A percentile compares a stretch with the other conserved stretches of the same genome.
Evolutionary conservation across 1,284 basidiomycete species (phyloP).

Genomic region (Crucibulum cyathiforme): DNA sequence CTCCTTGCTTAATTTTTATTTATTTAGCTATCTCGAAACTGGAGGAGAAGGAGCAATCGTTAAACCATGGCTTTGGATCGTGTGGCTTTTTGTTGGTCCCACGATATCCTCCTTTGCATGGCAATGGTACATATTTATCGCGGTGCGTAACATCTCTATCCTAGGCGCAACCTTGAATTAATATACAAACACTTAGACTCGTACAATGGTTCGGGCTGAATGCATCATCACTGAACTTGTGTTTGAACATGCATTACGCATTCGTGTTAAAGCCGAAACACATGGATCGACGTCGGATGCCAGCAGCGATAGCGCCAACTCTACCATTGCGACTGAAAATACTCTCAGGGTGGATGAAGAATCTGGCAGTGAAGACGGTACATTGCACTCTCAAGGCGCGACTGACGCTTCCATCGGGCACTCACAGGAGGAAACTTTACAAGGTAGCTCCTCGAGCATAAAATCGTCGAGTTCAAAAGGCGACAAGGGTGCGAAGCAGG

Average conservation of each 20-base stretch:
- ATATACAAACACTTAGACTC: slow-evolving; percentile 31
- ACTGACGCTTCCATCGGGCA: not conserved
- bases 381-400: not conserved
- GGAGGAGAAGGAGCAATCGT: slow-evolving; percentile 18
- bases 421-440: not conserved
- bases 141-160: slow-evolving; percentile 30
- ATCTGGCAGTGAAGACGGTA: slow-evolving; percentile 1
- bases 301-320: not conserved
- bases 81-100: slow-evolving; percentile 36
- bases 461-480: slow-evolving; percentile 11
- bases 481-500: slow-evolving; percentile 27
- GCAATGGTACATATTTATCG: slow-evolving; percentile 56
- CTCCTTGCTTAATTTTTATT: not conserved
- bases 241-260: slow-evolving; percentile 72
- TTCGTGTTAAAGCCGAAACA: slow-evolving; percentile 65
- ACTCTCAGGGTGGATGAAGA: not conserved
- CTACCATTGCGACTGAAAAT: not conserved
- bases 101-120: slow-evolving; percentile 36
- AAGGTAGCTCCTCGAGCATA: not conserved
- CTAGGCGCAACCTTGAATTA: not conserved
- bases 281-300: not conserved
- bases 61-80: slow-evolving; percentile 52
- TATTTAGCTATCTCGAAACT: slow-evolving; percentile 13
- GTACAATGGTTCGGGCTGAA: slow-evolving; percentile 60
- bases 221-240: slow-evolving; percentile 71